Base-by-base conservation (phyloP, 805 yeast genomes). In the Ogataea corticis region DNA sequence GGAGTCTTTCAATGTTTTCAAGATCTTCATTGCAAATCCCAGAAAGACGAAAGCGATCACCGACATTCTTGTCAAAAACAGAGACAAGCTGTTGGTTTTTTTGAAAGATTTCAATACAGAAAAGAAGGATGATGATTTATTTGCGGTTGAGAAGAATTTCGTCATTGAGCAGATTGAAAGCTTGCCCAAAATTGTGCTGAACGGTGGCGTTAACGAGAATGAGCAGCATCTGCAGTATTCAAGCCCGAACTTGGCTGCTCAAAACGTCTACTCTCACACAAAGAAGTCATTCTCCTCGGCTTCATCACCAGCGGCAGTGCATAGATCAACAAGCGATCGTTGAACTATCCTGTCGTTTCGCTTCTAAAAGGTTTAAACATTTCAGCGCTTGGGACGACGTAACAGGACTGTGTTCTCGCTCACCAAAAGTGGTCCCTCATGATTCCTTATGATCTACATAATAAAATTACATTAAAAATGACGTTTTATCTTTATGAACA, bases 21-120 rank as follows among this genome's bases (percentile, higher is more conserved):
- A 92, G 68, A 86, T 91, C 32, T 89, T 94, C 66, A 90, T 90
- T n/a, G 98, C 97, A 4, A 94, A 94, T 65, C 99, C 99, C 4
- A 82, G 85, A 51, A 91, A 91, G 63, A 75, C 89, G 2, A 89
- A 84, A 62, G 80, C 84, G 7, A 82, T 94, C 2, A 68, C 77
- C 43, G 97, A 92, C 64, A 86, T 92, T 16, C 71, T 94, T 53
- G 79, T 83, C 37, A 90, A 91, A 61, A 94, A 94, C 65, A 81
- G 89, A 58, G 85, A 80, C 33, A 87, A 86, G 58, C 75, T 92
- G 50, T 64, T 91, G 31, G 72, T 73, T 27, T 89, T 87, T 60
- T 75, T 92, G 48, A 76, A 78, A 38, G 76, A 73, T 31, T 87
- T 90, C 61, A 81, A 79, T 45, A 74, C 80, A 11, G 77, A 76